Evolutionary conservation across 225 moss, liverwort and hornwort species (phyloP), one percentile per base, ranked within the genome.

Genomic region (Bryum argenteum): DNA sequence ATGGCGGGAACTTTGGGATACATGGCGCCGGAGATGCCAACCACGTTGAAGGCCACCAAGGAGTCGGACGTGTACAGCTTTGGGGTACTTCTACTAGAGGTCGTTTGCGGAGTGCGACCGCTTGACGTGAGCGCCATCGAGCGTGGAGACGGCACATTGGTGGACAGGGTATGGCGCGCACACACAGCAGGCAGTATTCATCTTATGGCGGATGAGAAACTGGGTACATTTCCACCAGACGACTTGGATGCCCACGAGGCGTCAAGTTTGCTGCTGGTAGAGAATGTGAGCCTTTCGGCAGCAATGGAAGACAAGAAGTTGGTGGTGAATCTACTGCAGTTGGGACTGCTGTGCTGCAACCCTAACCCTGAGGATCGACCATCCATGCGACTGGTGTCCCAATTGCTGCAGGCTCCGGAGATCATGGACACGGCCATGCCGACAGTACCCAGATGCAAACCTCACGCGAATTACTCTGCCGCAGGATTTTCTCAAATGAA

Each of bases 1-100:
- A 58, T 79, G 74, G 74, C 74, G 12, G 70, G 79, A 5, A 79
- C 79, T 3, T 9, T 79, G 12, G 75, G 68, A 5, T 78, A 78
- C n/a, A n/a, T n/a, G n/a, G n/a, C n/a, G n/a, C n/a, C n/a, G n/a
- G n/a, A n/a, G n/a, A n/a, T n/a, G n/a, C n/a, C n/a, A n/a, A n/a
- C n/a, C n/a, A n/a, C n/a, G n/a, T n/a, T n/a, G n/a, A n/a, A n/a
- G n/a, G n/a, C n/a, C n/a, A n/a, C n/a, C n/a, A n/a, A n/a, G n/a
- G n/a, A n/a, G n/a, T n/a, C n/a, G n/a, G n/a, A n/a, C n/a, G n/a
- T n/a, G n/a, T n/a, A n/a, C n/a, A n/a, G n/a, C n/a, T n/a, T n/a
- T n/a, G n/a, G n/a, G n/a, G n/a, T n/a, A n/a, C n/a, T n/a, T n/a
- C n/a, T n/a, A n/a, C n/a, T n/a, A n/a, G n/a, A n/a, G n/a, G n/a